Conservation (phyloP, 108 stramenopile genomes). For the Nitzschia sp. region DNA sequence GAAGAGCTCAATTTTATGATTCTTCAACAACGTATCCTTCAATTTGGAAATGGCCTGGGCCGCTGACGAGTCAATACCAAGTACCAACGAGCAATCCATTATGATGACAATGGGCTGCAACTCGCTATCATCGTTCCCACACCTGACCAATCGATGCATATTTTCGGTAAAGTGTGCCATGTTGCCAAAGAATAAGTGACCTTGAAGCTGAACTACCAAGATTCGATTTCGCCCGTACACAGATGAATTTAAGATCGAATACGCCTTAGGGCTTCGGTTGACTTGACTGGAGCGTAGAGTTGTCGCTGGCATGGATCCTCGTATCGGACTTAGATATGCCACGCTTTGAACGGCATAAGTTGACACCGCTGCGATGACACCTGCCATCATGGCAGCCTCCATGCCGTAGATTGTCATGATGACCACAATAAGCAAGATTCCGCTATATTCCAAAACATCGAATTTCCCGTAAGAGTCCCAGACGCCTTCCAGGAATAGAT, state of each 20-base stretch:
- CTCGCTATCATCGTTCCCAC: constrained; percentile 19
- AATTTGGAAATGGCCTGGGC: constrained; percentile 72
- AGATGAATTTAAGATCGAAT: constrained; percentile 47
- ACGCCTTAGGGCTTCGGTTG: constrained; percentile 48
- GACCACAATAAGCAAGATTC: constrained; percentile 61
- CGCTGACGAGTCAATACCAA: constrained; percentile 72
- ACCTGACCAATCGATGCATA: constrained; percentile 16
- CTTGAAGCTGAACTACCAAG: constrained; percentile 64
- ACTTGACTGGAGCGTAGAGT: constrained; percentile 55
- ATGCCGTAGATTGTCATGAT: constrained; percentile 76
- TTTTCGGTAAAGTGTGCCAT: constrained; percentile 34
- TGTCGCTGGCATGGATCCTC: constrained; percentile 67
- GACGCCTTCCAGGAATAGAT: constrained; percentile 80
- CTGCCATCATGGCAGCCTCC: constrained; percentile 68
- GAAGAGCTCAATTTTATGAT: constrained; percentile 41
- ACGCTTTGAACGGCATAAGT: constrained; percentile 65
- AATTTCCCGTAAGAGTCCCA: constrained; percentile 71
- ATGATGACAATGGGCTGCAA: constrained; percentile 52
- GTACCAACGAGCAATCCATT: constrained; percentile 64
- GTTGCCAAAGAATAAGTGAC: constrained; percentile 65
- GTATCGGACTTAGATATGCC: constrained; percentile 59
- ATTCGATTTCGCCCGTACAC: constrained; percentile 53
- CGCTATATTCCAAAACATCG: constrained; percentile 59
- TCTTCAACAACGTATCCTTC: constrained; percentile 43
- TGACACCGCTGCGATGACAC: constrained; percentile 57